Base-by-base conservation (phyloP, 805 yeast species). In the Ogataea kodamae region DNA sequence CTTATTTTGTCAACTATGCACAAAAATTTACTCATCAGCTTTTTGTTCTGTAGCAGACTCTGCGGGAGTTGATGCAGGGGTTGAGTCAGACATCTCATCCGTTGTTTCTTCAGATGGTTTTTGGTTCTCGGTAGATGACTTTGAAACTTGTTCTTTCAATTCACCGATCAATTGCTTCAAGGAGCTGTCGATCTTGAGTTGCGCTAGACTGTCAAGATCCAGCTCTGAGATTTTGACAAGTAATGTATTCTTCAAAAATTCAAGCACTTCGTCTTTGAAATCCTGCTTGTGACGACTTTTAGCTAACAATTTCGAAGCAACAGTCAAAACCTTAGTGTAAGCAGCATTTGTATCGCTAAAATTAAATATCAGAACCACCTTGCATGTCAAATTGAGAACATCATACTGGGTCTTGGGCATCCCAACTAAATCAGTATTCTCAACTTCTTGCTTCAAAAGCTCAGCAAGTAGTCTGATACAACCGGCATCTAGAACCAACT, bases 391-490 rank as follows among this genome's bases (percentile, higher is more conserved):
- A 9, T 75, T 67, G 35, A 92, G 66, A 1, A 83, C 76, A 40
- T 81, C 87, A 32, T 70, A 65, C 32, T 87, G 79, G 0, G 92
- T 80, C 37, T 64, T 68, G 6, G 68, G 64, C 72, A 79, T 81
- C 2, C 87, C 88, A 5, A 55, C 52, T 1, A 68, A 64, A 50
- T 83, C 92, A 1, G 82, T 77, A 35, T 62, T 63, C 43, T 63
- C 71, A 5, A 74, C 72, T 37, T 81, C 88, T 1, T 81, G 80
- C 43, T 77, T 77, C 35, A 81, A 66, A 19, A 84, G 66, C 40
- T 79, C 84, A 16, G 73, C 67, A 20, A 86, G 62, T 30, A 86
- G 65, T 9, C 96, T 88, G 52, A 87, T 72, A 22, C 90, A 65
- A 1, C 89, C 90, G 24, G 71, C 71, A 27, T 82, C 88, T 42